Evolutionary conservation across 2,329 filamentous ascomycete genomes (phyloP).

Genomic region (Exutisphaerella laricina): DNA sequence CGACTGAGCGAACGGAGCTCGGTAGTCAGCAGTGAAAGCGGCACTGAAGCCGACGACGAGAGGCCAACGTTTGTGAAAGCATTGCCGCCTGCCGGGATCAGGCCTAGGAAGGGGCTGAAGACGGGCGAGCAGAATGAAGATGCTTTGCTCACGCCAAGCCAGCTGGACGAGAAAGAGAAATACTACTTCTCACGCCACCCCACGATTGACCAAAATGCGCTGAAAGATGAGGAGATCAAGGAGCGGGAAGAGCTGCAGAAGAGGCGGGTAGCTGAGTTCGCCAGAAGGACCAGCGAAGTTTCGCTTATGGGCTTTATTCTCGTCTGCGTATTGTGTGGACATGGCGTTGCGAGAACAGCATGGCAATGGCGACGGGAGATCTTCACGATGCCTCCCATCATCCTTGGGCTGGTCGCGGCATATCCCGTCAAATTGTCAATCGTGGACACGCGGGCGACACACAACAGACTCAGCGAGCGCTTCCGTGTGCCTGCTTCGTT

Average conservation of each 20-base stretch:
- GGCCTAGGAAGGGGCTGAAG: conserved; percentile 71
- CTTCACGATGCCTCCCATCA: conserved; percentile 33
- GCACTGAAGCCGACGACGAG: conserved; percentile 93
- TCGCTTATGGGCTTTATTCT: conserved; percentile 50
- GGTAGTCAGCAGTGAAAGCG: conserved; percentile 72
- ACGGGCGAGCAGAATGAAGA: conserved; percentile 42
- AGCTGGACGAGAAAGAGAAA: conserved; percentile 44
- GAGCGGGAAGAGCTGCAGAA: conserved; percentile 62
- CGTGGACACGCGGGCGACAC: conserved; percentile 28
- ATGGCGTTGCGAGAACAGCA: conserved; percentile 26
- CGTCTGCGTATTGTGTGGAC: conserved; percentile 39
- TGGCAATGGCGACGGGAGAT: conserved; percentile 36
- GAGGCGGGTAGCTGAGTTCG: conserved; percentile 84
- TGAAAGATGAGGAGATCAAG: conserved; percentile 37
- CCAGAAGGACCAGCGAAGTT: conserved; percentile 56
- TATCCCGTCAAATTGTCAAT: conserved; percentile 34
- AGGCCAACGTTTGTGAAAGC: conserved; percentile 68
- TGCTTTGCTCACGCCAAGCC: conserved; percentile 44
- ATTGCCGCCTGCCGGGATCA: conserved; percentile 69
- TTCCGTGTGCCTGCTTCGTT: conserved; percentile 68
- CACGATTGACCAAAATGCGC: conserved; percentile 22
- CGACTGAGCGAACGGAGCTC: conserved; percentile 34
- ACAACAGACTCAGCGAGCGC: conserved; percentile 38
- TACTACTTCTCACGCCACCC: conserved; percentile 34
- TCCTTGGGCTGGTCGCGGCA: conserved; percentile 26